Percentiles rank a stretch among this genome's conserved stretches.
These are phyloP conservation scores for Chlorella variabilis DNA, from an alignment of 163 green algal species.

Conservation along the genomic window DNA sequence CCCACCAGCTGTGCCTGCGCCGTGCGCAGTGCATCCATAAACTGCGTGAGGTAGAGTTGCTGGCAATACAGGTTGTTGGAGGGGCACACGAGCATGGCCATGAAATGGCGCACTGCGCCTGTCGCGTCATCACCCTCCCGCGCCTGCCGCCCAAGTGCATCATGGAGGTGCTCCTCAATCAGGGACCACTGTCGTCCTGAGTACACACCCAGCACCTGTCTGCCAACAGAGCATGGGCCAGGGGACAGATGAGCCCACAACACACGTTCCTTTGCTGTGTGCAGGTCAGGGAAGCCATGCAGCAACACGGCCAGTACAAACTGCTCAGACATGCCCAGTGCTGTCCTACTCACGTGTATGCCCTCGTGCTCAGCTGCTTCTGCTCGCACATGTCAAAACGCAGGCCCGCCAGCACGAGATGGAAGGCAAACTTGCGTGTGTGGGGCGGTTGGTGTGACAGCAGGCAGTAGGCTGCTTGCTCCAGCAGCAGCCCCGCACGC, in stretches of 20 bases:
- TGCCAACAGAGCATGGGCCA: slow-evolving; percentile 19
- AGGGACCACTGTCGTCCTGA: slow-evolving; percentile 70
- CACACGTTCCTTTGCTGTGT: not conserved
- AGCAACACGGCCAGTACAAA: too few species aligned
- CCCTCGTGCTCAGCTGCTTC: slow-evolving; percentile 72
- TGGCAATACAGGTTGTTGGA: slow-evolving; percentile 58
- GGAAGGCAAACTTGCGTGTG: slow-evolving; percentile 93
- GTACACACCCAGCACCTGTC: slow-evolving; percentile 82
- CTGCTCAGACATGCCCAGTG: too few species aligned
- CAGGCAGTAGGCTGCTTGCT: slow-evolving; percentile 86
- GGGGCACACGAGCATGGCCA: slow-evolving; percentile 68
- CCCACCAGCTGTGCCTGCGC: slow-evolving; percentile 30
- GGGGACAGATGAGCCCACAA: not conserved
- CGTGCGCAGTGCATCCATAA: slow-evolving; percentile 50
- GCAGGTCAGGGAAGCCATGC: not conserved
- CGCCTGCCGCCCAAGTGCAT: slow-evolving; percentile 77
- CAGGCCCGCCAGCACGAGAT: slow-evolving; percentile 92
- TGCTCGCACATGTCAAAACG: slow-evolving; percentile 83
- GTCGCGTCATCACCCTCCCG: slow-evolving; percentile 63
- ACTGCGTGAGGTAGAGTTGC: slow-evolving; percentile 65
- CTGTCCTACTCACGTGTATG: slow-evolving; percentile 69
- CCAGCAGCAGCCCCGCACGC: slow-evolving; percentile 87
- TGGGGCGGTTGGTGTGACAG: slow-evolving; percentile 65
- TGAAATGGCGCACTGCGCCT: slow-evolving; percentile 69
- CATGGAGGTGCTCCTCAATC: slow-evolving; percentile 94